Percentiles rank a stretch among this genome's conserved stretches.
Evolutionary conservation across 1,139 yeast genomes (phyloP).

Genomic region (Hansenula lynferdii): DNA sequence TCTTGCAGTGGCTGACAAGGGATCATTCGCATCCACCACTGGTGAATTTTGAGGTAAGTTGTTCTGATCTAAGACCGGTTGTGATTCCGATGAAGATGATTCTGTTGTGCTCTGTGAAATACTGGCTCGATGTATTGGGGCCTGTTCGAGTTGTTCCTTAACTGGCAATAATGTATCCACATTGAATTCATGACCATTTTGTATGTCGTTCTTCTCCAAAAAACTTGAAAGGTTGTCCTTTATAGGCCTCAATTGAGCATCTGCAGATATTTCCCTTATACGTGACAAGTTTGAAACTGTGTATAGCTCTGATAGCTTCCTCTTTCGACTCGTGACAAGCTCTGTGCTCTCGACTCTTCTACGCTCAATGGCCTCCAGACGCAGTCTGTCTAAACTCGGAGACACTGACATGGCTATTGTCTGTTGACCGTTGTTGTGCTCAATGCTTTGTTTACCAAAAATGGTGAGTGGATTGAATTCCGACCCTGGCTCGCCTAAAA

Average conservation of each 20-base stretch:
- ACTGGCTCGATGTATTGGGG: not conserved
- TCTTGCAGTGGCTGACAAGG: too few relatives aligned
- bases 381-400: conserved; percentile 33
- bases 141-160: too few relatives aligned
- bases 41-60: too few relatives aligned
- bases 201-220: conserved; percentile 39
- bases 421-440: too few relatives aligned
- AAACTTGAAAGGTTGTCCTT: conserved; percentile 37
- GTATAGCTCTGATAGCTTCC: conserved; percentile 51
- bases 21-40: too few relatives aligned
- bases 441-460: not conserved
- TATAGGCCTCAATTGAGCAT: conserved; percentile 28
- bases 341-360: conserved; percentile 35
- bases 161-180: not conserved
- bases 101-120: too few relatives aligned
- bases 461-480: not conserved
- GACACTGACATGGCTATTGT: conserved; percentile 7
- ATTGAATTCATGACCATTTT: conserved; percentile 29
- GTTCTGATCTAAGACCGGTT: too few relatives aligned
- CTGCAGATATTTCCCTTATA: conserved; percentile 11
- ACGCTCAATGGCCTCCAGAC: conserved; percentile 39
- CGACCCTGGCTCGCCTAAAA: not conserved
- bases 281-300: conserved; percentile 39
- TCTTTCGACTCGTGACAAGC: conserved; percentile 38
- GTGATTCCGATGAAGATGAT: too few relatives aligned